A percentile compares a stretch with the other conserved stretches of the same genome.
Conservation (phyloP, 139 green algal genomes). For the Astrephomene gubernaculifera region DNA sequence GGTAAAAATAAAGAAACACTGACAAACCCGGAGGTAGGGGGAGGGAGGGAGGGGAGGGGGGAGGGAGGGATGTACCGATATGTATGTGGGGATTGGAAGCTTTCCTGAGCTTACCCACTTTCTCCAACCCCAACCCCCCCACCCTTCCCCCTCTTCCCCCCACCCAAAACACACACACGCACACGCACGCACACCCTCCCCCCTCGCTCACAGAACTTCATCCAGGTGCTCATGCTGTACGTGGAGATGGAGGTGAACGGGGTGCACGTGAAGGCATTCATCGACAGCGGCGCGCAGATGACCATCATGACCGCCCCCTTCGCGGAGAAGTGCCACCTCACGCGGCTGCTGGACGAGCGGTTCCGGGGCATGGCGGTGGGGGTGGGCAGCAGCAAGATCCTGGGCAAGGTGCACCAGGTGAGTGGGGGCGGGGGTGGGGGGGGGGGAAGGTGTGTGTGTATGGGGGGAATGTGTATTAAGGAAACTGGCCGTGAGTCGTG, state of each 20-base stretch:
- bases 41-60: neutral
- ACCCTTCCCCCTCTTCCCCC: too few species aligned
- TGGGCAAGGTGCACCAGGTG: constrained; percentile 90
- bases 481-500: too few species aligned
- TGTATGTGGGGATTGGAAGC: too few species aligned
- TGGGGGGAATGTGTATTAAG: too few species aligned
- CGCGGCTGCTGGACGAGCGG: constrained; percentile 90
- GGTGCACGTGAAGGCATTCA: constrained; percentile 81
- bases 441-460: too few species aligned
- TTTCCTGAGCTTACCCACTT: too few species aligned
- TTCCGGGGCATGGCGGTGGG: constrained; percentile 90
- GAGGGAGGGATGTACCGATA: too few species aligned
- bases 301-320: constrained; percentile 71
- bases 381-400: constrained; percentile 89
- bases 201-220: constrained; percentile 67
- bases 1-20: neutral
- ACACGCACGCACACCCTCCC: too few species aligned
- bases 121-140: too few species aligned
- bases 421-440: neutral
- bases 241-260: constrained; percentile 89
- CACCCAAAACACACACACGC: too few species aligned
- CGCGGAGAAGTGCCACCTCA: constrained; percentile 84
- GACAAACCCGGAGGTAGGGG: neutral
- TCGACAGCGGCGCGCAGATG: constrained; percentile 88
- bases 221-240: constrained; percentile 86